Conservation (phyloP, 2,329 filamentous ascomycete genomes). For the Aphanoascus verrucosus region DNA sequence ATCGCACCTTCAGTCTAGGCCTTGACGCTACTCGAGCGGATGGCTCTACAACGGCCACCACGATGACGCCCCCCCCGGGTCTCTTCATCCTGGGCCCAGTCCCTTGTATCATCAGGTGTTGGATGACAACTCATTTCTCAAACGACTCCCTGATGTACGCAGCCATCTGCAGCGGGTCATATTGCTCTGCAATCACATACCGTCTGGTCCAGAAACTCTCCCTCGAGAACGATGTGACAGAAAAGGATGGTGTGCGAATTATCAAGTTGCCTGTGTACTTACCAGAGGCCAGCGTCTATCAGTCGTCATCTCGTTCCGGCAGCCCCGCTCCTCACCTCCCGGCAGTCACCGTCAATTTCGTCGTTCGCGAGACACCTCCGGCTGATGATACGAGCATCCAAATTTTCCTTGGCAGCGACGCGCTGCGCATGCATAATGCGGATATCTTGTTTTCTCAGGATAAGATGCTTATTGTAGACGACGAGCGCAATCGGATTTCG, state of each 20-base stretch:
- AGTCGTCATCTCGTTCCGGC: constrained; percentile 56
- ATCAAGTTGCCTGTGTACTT: constrained; percentile 77
- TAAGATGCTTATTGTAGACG: constrained; percentile 74
- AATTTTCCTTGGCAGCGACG: constrained; percentile 82
- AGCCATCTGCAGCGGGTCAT: constrained; percentile 83
- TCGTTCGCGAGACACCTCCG: constrained; percentile 48
- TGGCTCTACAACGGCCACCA: constrained; percentile 55
- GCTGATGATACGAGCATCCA: constrained; percentile 52
- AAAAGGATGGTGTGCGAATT: constrained; percentile 54
- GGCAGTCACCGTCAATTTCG: constrained; percentile 67
- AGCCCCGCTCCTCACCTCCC: constrained; percentile 72
- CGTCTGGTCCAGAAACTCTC: constrained; percentile 65
- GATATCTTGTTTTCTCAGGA: constrained; percentile 90
- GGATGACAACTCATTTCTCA: constrained; percentile 82
- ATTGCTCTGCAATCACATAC: constrained; percentile 70
- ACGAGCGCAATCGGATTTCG: constrained; percentile 74
- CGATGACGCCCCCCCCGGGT: constrained; percentile 69
- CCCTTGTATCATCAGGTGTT: constrained; percentile 89
- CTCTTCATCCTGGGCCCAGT: constrained; percentile 79
- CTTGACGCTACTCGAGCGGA: constrained; percentile 58
- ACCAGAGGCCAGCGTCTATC: constrained; percentile 74
- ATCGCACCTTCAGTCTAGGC: constrained; percentile 76
- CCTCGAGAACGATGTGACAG: constrained; percentile 54
- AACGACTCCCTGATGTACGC: constrained; percentile 84
- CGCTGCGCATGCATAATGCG: constrained; percentile 72